Evolutionary conservation across 768 basidiomycete genomes (phyloP).

Genomic region (Floccularia luteovirens): DNA sequence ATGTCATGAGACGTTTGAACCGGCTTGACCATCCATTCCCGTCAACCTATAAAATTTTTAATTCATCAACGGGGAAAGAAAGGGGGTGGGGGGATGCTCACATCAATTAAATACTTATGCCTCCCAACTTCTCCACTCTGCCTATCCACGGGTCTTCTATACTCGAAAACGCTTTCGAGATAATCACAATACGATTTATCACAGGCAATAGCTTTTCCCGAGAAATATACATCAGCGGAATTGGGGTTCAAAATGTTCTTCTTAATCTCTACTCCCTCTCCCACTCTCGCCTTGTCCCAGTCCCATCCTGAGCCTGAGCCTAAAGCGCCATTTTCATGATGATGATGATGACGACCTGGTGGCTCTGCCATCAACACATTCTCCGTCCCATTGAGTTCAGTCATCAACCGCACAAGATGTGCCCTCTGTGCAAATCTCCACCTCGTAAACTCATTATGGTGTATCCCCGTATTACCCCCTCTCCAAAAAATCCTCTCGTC

Average conservation of each 20-base stretch:
- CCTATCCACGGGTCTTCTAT: constrained; percentile 25
- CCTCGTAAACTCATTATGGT: constrained; percentile 19
- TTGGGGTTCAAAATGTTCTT: constrained; percentile 33
- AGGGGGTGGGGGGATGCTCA: constrained; percentile 15
- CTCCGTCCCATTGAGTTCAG: constrained; percentile 21
- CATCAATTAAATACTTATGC: constrained; percentile 54
- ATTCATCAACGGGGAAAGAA: no score
- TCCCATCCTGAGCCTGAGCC: constrained; percentile 12
- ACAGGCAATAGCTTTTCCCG: constrained; percentile 34
- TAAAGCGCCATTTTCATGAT: no score
- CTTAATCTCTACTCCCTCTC: constrained; percentile 20
- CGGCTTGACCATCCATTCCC: constrained; percentile 59
- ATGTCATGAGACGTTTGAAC: constrained; percentile 51
- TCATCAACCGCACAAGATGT: constrained; percentile 30
- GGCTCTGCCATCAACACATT: constrained; percentile 27
- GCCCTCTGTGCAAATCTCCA: constrained; percentile 43
- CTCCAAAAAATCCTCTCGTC: constrained; percentile 59
- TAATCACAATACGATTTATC: constrained; percentile 30
- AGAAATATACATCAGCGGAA: constrained; percentile 49
- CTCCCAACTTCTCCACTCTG: constrained; percentile 30
- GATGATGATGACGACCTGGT: no score
- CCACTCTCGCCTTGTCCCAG: constrained; percentile 15
- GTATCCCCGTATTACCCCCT: constrained; percentile 62
- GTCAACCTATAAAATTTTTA: constrained; percentile 28
- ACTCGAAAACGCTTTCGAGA: constrained; percentile 39